Evolutionary conservation across 192 early-diverging fungal genomes (phyloP), one percentile per base, ranked within the genome.

Genomic region (Mycoemilia scoparia): DNA sequence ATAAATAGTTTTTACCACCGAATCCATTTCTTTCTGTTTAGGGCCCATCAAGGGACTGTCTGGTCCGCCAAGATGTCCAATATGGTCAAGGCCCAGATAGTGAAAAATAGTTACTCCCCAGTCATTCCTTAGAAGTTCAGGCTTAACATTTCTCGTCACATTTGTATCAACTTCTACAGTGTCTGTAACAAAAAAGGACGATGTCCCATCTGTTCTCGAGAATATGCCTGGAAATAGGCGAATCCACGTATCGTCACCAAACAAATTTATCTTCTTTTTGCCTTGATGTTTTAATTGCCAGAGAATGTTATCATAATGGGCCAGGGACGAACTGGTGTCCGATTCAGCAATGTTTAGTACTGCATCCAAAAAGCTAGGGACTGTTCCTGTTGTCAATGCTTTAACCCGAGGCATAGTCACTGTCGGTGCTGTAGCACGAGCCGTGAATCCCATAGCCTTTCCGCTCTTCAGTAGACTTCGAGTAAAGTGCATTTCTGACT

Each of bases 201-300:
- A 54, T 3, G 47, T 80, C 10, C 80, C 80, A 26, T 80, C 80
- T 1, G 61, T 65, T 32, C 60, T 54, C 5, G 41, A 38, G 35
- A 84, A 79, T 2, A 71, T 24, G 5, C 60, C 67, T 0, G 87
- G 88, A 43, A 84, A 98, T 28, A 98, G 53, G 23, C 72, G 73
- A 26, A 81, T 70, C 93, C 93, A 98, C 10, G 91, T 96, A 38
- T 96, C 88, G 43, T 96, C 91, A 39, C 91, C 91, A 72, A 88
- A 85, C 51, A 89, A 83, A 20, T 71, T 71, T 15, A 84, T 64
- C 5, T 56, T 57, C 35, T 70, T 70, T 7, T 52, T 51, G 17
- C 61, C 52, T 2, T 48, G 36, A 21, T 60, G 46, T 5, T 65
- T 58, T 12, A 82, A 43, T 37, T 85, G 77, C 54, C 65, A 59